phyloP scores from a whole-genome alignment of 2,329 filamentous ascomycete species.

The Pleoardoris graminearum region DNA sequence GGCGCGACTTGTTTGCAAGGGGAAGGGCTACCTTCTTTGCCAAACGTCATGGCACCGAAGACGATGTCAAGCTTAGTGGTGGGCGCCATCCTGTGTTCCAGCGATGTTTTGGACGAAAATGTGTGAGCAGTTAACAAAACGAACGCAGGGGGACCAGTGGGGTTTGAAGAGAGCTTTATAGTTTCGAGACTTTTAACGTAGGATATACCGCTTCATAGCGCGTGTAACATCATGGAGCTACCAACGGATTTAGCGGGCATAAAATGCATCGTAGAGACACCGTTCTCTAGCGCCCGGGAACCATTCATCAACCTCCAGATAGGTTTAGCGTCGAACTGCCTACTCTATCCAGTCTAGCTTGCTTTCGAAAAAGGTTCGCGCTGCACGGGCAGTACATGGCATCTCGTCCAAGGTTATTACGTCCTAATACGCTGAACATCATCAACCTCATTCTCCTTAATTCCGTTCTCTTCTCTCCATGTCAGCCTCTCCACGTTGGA shows the following conservation, averaged over 20 bases:
- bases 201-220: background rate
- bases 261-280: background rate
- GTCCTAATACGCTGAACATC: background rate
- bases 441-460: slow-evolving; percentile 15
- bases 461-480: slow-evolving; percentile 55
- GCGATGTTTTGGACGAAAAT: too few species aligned
- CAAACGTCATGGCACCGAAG: slow-evolving; percentile 48
- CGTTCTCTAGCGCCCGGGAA: background rate
- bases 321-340: slow-evolving; percentile 4
- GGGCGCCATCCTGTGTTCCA: slow-evolving; percentile 9
- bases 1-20: background rate
- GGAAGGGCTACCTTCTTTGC: slow-evolving; percentile 29
- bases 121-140: too few species aligned
- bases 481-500: slow-evolving; percentile 56
- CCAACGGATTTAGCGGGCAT: slow-evolving; percentile 5
- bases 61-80: slow-evolving; percentile 30
- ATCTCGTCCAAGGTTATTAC: background rate
- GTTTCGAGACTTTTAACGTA: background rate
- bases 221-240: background rate
- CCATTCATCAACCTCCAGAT: background rate
- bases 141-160: too few species aligned
- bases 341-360: background rate
- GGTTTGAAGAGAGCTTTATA: too few species aligned
- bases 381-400: background rate
- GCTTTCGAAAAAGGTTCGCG: background rate